phyloP scores from a whole-genome alignment of 2,329 filamentous ascomycete genomes.

The Metarhizium humberi region DNA sequence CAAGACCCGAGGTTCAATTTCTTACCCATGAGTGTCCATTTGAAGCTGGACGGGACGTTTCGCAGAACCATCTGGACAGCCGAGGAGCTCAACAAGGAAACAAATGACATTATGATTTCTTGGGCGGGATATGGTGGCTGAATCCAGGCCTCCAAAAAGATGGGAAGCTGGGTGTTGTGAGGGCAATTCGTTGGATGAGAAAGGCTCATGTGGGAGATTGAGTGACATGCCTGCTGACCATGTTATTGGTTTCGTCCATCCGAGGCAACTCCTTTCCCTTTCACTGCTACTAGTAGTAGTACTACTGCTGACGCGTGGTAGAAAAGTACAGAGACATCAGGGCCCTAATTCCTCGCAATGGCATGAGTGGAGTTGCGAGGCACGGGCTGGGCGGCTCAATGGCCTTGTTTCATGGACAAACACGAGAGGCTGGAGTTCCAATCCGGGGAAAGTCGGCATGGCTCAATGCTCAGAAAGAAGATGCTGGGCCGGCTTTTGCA shows the following conservation, averaged over 20 bases:
- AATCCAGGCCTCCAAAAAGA: not conserved
- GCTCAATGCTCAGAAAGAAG: too few species aligned
- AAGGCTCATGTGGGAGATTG: not conserved
- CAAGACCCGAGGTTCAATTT: too few species aligned
- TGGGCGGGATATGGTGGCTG: not conserved
- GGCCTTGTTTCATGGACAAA: too few species aligned
- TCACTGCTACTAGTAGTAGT: not conserved
- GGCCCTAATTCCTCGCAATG: too few species aligned
- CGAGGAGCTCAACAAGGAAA: not conserved
- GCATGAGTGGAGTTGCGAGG: too few species aligned
- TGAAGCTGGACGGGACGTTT: too few species aligned
- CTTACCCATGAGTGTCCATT: too few species aligned
- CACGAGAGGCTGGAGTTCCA: too few species aligned
- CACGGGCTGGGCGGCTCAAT: too few species aligned
- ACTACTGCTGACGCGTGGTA: not conserved
- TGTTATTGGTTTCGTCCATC: not conserved
- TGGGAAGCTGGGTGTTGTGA: not conserved
- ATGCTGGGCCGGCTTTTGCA: too few species aligned
- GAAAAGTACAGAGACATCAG: not conserved
- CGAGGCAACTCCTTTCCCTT: not conserved
- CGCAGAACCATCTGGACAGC: not conserved
- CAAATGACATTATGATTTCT: too few species aligned
- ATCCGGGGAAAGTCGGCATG: too few species aligned
- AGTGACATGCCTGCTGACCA: not conserved
- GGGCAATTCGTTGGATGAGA: not conserved